Evolutionary conservation across 768 basidiomycete genomes (phyloP).

Genomic region (Serendipita sp.): DNA sequence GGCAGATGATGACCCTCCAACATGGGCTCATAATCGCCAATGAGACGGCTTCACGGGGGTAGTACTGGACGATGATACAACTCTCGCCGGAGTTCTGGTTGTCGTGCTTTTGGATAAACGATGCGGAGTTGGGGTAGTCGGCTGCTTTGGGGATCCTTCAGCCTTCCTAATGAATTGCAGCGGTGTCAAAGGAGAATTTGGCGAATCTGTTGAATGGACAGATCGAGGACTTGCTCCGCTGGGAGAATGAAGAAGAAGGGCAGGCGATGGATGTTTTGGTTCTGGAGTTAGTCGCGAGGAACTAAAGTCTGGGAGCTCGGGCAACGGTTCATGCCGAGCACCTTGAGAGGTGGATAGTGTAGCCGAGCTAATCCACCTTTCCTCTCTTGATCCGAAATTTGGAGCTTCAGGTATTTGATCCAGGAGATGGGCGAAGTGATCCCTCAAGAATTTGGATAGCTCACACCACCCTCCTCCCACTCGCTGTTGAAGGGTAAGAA

Average conservation of each 20-base stretch:
- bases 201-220: slow-evolving; percentile 37
- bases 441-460: slow-evolving; percentile 77
- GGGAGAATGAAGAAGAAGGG: slow-evolving; percentile 51
- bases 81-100: neutral
- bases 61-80: slow-evolving; percentile 1
- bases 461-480: slow-evolving; percentile 93
- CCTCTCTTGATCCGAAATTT: slow-evolving; percentile 36
- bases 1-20: too few species aligned
- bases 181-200: slow-evolving; percentile 61
- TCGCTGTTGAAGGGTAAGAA: slow-evolving; percentile 21
- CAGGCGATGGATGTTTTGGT: slow-evolving; percentile 31
- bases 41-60: neutral
- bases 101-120: slow-evolving; percentile 6
- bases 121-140: neutral
- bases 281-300: slow-evolving; percentile 43
- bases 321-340: slow-evolving; percentile 14
- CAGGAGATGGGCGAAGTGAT: slow-evolving; percentile 74
- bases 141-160: slow-evolving; percentile 21
- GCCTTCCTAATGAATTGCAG: slow-evolving; percentile 77
- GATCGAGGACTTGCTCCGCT: slow-evolving; percentile 31
- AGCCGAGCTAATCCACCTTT: slow-evolving; percentile 74
- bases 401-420: slow-evolving; percentile 53
- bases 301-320: slow-evolving; percentile 19
- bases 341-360: slow-evolving; percentile 47
- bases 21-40: neutral